These are phyloP conservation scores for Phytopythium kandeliae DNA, from an alignment of 352 stramenopile genomes.

Conservation along the genomic window DNA sequence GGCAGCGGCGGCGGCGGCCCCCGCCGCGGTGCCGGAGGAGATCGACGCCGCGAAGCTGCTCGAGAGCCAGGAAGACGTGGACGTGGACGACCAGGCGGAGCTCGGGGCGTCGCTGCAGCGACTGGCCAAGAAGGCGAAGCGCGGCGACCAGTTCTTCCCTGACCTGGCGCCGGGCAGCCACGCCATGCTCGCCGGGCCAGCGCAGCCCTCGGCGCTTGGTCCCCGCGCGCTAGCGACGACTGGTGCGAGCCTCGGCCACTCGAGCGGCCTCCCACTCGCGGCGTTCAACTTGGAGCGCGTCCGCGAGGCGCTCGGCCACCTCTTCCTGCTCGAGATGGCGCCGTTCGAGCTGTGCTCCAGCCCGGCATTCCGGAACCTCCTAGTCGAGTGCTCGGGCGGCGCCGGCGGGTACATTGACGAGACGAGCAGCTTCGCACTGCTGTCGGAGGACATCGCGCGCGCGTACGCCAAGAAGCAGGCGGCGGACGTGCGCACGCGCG, in stretches of 20 bases:
- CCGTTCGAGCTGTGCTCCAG: conserved; percentile 64
- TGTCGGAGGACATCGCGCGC: conserved; percentile 39
- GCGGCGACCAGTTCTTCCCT: conserved; percentile 30
- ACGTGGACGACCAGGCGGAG: conserved; percentile 8
- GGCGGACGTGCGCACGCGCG: conserved; percentile 36
- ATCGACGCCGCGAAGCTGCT: conserved; percentile 21
- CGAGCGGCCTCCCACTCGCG: background rate
- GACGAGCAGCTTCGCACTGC: conserved; percentile 27
- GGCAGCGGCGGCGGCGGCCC: background rate
- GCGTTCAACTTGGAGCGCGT: conserved; percentile 50
- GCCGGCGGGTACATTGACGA: conserved; percentile 27
- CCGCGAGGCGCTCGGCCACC: conserved; percentile 44
- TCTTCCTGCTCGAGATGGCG: conserved; percentile 67
- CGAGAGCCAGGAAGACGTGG: conserved; percentile 8
- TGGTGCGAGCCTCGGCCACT: background rate
- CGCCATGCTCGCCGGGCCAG: background rate
- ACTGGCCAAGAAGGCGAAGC: conserved; percentile 32
- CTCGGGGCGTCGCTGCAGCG: conserved; percentile 2
- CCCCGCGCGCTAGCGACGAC: background rate
- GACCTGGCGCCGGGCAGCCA: conserved; percentile 14
- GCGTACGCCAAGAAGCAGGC: conserved; percentile 51
- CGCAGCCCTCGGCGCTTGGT: background rate
- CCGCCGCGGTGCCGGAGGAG: background rate
- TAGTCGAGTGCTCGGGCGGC: conserved; percentile 49
- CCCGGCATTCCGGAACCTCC: conserved; percentile 45